Conservation (phyloP, 78 protist genomes). For the Reticulomyxa filosa region DNA sequence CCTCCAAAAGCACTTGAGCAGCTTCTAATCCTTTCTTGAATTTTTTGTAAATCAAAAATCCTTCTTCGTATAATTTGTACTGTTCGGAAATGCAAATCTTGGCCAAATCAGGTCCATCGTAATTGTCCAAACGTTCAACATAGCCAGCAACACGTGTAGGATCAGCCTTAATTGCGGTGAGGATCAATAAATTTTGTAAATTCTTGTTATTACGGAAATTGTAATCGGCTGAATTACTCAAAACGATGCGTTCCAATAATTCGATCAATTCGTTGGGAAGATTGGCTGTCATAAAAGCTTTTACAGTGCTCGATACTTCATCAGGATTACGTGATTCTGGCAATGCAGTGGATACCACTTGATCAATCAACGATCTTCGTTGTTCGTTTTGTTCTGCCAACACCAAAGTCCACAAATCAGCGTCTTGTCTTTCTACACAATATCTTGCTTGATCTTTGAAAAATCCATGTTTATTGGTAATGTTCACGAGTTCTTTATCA, state of each 20-base stretch:
- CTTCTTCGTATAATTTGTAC: slow-evolving; percentile 80
- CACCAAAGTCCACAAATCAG: slow-evolving; percentile 85
- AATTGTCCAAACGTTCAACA: slow-evolving; percentile 80
- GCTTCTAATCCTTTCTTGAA: background rate
- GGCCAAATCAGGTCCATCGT: slow-evolving; percentile 87
- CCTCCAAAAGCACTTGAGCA: slow-evolving; percentile 57
- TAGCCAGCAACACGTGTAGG: slow-evolving; percentile 72
- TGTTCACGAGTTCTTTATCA: slow-evolving; percentile 80
- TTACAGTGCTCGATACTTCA: slow-evolving; percentile 82
- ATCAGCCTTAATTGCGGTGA: slow-evolving; percentile 95
- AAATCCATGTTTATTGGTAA: slow-evolving; percentile 74
- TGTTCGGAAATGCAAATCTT: slow-evolving; percentile 57
- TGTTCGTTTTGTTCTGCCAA: slow-evolving; percentile 60
- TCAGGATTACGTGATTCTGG: slow-evolving; percentile 70
- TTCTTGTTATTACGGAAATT: slow-evolving; percentile 68
- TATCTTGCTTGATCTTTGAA: slow-evolving; percentile 90
- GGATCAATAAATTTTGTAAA: slow-evolving; percentile 91
- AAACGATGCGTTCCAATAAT: slow-evolving; percentile 92
- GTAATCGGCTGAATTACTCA: slow-evolving; percentile 37
- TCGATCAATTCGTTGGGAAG: slow-evolving; percentile 93
- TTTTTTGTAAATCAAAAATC: slow-evolving; percentile 59
- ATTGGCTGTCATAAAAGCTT: slow-evolving; percentile 93
- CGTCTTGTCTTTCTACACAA: slow-evolving; percentile 76
- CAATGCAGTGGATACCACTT: slow-evolving; percentile 85
- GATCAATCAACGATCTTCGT: slow-evolving; percentile 32